Percentiles rank a stretch among this genome's conserved stretches.
phyloP scores from a whole-genome alignment of 2,329 filamentous ascomycete species.

The Pestalotiopsis sp. region DNA sequence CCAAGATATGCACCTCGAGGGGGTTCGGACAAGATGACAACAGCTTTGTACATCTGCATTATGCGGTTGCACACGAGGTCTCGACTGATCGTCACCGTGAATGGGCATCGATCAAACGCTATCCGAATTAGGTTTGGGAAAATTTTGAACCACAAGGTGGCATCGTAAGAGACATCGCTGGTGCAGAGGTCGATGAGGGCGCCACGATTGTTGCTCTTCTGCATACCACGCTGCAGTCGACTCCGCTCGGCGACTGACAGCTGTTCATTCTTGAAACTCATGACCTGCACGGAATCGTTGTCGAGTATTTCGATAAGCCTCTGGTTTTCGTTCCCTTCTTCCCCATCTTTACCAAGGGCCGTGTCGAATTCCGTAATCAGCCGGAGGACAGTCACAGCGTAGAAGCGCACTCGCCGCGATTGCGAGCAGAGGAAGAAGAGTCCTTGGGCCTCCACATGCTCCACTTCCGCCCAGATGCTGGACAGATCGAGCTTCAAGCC shows the following conservation, averaged over 20 bases:
- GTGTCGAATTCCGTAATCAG: constrained; percentile 93
- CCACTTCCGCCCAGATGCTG: constrained; percentile 87
- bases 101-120: constrained; percentile 87
- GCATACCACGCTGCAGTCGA: constrained; percentile 85
- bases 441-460: constrained; percentile 95
- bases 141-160: constrained; percentile 95
- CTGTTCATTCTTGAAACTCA: constrained; percentile 91
- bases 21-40: constrained; percentile 77
- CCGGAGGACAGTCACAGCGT: constrained; percentile 88
- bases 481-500: constrained; percentile 82
- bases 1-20: constrained; percentile 62
- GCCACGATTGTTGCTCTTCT: constrained; percentile 80
- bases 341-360: constrained; percentile 72
- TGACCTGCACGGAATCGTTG: constrained; percentile 82
- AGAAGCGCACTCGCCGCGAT: constrained; percentile 83
- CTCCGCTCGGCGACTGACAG: constrained; percentile 91
- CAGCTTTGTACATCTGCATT: constrained; percentile 87
- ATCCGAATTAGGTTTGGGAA: constrained; percentile 94
- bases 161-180: constrained; percentile 92
- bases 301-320: constrained; percentile 92
- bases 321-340: constrained; percentile 61
- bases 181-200: constrained; percentile 92
- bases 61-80: constrained; percentile 93
- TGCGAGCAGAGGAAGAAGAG: constrained; percentile 98
- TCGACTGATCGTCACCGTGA: constrained; percentile 85